Conservation (phyloP, 345 rosid species). For the Aegle marmelos region DNA sequence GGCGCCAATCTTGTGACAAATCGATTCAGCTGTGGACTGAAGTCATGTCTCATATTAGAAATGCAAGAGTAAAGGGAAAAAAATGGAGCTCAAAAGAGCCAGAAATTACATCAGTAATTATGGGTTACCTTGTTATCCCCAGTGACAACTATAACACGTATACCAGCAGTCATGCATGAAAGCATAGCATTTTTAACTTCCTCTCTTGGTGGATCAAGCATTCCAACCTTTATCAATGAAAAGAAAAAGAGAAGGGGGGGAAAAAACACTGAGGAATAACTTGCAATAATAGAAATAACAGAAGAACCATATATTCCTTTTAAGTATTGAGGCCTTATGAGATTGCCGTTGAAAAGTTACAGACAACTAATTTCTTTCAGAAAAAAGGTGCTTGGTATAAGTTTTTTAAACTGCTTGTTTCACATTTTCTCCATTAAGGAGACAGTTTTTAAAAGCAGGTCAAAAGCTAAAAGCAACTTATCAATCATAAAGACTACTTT, state of each 20-base stretch:
- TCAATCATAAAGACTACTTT: too few relatives aligned
- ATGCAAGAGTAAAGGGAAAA: slow-evolving; percentile 9
- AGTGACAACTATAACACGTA: slow-evolving; percentile 98
- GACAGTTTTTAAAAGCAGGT: neutral
- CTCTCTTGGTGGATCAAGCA: slow-evolving; percentile 98
- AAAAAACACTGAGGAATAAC: neutral
- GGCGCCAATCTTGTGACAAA: slow-evolving; percentile 94
- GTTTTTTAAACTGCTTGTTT: too few relatives aligned
- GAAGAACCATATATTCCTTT: neutral
- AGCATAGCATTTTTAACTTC: slow-evolving; percentile 97
- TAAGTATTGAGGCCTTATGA: neutral
- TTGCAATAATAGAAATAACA: neutral
- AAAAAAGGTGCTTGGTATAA: neutral
- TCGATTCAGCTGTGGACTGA: slow-evolving; percentile 98
- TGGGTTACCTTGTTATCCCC: slow-evolving; percentile 93
- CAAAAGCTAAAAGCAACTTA: too few relatives aligned
- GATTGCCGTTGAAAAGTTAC: neutral
- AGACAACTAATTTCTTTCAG: neutral
- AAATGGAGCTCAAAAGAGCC: slow-evolving; percentile 7
- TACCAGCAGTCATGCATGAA: slow-evolving; percentile 97
- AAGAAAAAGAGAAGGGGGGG: neutral
- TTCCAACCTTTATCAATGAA: slow-evolving; percentile 69
- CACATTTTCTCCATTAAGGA: neutral
- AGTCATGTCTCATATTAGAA: slow-evolving; percentile 27
- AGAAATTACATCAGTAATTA: slow-evolving; percentile 3